Conservation (phyloP, 768 basidiomycete genomes). For the Termitomyces sp. region DNA sequence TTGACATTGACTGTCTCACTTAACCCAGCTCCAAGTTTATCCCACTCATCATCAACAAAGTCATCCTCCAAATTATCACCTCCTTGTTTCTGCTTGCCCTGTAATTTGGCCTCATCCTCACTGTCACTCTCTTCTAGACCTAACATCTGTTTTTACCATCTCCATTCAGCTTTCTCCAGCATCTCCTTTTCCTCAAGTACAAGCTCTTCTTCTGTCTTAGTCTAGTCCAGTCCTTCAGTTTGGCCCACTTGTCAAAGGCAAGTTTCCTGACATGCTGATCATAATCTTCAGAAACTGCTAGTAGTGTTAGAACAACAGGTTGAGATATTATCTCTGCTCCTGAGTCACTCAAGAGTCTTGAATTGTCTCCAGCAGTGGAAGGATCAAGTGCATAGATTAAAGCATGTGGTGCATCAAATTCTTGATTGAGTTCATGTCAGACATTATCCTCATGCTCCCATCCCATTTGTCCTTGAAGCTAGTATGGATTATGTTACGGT, state of each 20-base stretch:
- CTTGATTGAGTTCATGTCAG: conserved; percentile 84
- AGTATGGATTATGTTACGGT: not conserved
- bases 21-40: conserved; percentile 38
- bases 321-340: conserved; percentile 13
- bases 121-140: conserved; percentile 71
- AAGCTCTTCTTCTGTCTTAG: conserved; percentile 94
- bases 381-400: conserved; percentile 62
- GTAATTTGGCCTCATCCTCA: conserved; percentile 47
- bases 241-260: conserved; percentile 89
- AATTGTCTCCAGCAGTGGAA: conserved; percentile 35
- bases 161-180: conserved; percentile 81
- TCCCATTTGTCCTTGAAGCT: conserved; percentile 88
- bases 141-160: conserved; percentile 77
- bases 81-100: conserved; percentile 54
- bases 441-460: conserved; percentile 81
- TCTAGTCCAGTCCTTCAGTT: conserved; percentile 92
- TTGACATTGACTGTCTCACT: conserved; percentile 29
- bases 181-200: conserved; percentile 85
- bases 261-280: conserved; percentile 91
- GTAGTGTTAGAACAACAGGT: conserved; percentile 15
- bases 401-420: conserved; percentile 76
- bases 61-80: conserved; percentile 94
- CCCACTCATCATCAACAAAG: conserved; percentile 47
- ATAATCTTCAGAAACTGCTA: conserved; percentile 58
- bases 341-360: conserved; percentile 26